A percentile compares a stretch with the other conserved stretches of the same genome.
Conservation (phyloP, 768 basidiomycete species). For the Tremella yokohamensis region DNA sequence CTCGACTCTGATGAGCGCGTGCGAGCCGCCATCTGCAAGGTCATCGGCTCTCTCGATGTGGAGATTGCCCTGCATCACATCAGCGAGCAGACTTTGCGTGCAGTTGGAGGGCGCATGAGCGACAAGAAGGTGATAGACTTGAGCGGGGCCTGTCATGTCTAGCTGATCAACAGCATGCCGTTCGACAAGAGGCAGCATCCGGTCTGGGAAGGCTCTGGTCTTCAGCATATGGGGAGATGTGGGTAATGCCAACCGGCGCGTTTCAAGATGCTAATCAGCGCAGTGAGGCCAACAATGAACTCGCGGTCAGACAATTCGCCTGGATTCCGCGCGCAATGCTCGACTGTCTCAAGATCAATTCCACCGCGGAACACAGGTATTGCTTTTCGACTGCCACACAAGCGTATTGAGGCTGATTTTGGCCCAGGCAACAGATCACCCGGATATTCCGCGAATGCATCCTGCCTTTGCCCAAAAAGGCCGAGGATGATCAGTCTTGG, state of each 20-base stretch:
- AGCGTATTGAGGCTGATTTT: background rate
- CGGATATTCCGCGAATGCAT: conserved; percentile 68
- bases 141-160: background rate
- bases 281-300: conserved; percentile 74
- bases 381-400: conserved; percentile 18
- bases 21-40: conserved; percentile 73
- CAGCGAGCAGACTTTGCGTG: conserved; percentile 60
- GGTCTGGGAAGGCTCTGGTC: conserved; percentile 73
- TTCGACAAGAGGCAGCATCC: conserved; percentile 65
- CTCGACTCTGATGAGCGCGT: conserved; percentile 88
- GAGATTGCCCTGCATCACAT: conserved; percentile 84
- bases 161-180: conserved; percentile 43
- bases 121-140: conserved; percentile 69
- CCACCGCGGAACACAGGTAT: conserved; percentile 62
- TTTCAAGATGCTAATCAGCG: background rate
- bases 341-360: conserved; percentile 53
- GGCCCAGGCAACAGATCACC: conserved; percentile 52
- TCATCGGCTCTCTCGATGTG: conserved; percentile 80
- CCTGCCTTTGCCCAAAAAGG: conserved; percentile 66
- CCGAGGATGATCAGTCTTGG: conserved; percentile 72
- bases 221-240: conserved; percentile 87
- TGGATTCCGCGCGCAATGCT: conserved; percentile 87
- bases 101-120: conserved; percentile 65
- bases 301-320: conserved; percentile 72
- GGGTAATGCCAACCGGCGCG: conserved; percentile 43